Conservation (phyloP, 1,139 yeast genomes). For the Williopsis jadinii region DNA sequence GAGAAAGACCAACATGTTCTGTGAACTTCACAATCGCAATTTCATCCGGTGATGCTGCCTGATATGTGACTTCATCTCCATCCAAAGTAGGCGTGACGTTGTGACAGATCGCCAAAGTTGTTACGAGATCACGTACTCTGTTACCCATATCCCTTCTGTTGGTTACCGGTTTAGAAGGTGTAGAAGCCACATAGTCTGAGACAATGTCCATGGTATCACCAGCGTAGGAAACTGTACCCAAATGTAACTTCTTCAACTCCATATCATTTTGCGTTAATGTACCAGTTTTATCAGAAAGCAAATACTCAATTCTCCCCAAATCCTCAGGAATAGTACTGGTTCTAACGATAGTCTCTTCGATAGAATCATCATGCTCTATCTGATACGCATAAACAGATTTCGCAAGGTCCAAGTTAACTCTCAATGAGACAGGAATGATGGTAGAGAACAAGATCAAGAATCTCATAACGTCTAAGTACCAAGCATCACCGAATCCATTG, state of each 20-base stretch:
- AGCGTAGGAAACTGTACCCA: slow-evolving; percentile 89
- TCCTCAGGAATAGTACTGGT: slow-evolving; percentile 98
- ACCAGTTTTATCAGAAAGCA: slow-evolving; percentile 93
- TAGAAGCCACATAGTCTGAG: slow-evolving; percentile 45
- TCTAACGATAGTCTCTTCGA: slow-evolving; percentile 85
- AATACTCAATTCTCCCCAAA: slow-evolving; percentile 88
- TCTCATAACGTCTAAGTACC: slow-evolving; percentile 90
- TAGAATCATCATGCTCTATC: slow-evolving; percentile 78
- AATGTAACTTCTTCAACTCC: slow-evolving; percentile 89
- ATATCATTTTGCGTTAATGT: slow-evolving; percentile 96
- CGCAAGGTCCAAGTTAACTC: slow-evolving; percentile 93
- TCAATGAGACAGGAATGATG: slow-evolving; percentile 89
- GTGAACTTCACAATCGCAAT: slow-evolving; percentile 94
- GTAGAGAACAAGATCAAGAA: slow-evolving; percentile 89
- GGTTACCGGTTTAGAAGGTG: slow-evolving; percentile 24
- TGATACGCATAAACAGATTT: slow-evolving; percentile 95
- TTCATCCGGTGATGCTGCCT: slow-evolving; percentile 99
- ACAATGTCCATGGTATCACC: slow-evolving; percentile 91
- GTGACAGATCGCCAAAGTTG: slow-evolving; percentile 87
- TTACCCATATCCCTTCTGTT: slow-evolving; percentile 59
- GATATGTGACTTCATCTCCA: slow-evolving; percentile 65
- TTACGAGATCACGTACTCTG: slow-evolving; percentile 71
- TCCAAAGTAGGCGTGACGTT: slow-evolving; percentile 88
- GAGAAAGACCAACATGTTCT: slow-evolving; percentile 73
- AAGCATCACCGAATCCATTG: slow-evolving; percentile 65